A percentile compares a stretch with the other conserved stretches of the same genome.
These are phyloP conservation scores for Medicago arabica DNA, from an alignment of 306 rosid genomes.

Conservation along the genomic window DNA sequence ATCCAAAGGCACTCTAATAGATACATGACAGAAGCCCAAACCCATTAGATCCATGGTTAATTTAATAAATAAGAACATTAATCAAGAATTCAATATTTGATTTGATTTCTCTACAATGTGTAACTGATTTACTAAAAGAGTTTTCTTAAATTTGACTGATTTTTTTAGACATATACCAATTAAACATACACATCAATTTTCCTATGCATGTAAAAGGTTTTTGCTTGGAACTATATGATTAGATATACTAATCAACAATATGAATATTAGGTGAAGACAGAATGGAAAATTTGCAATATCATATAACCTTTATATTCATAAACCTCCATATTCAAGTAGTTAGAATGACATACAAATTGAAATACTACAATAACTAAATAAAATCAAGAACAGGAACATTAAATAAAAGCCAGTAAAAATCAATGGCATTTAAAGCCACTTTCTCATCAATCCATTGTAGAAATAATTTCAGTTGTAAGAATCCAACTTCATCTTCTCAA, in stretches of 20 bases:
- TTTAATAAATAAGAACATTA: no score
- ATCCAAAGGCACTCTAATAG: no score
- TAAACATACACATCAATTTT: no score
- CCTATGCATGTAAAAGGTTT: no score
- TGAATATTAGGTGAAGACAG: neutral
- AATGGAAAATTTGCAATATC: neutral
- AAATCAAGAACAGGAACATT: neutral
- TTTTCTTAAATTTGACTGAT: no score
- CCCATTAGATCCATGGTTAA: no score
- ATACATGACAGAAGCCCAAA: no score
- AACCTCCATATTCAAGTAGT: neutral
- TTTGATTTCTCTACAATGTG: no score
- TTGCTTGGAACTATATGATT: no score
- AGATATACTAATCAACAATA: neutral
- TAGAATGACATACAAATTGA: neutral
- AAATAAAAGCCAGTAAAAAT: neutral
- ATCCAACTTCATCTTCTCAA: slow-evolving; percentile 55
- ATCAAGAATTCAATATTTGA: no score
- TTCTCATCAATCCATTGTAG: neutral
- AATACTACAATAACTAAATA: slow-evolving; percentile 7
- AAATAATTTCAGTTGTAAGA: neutral
- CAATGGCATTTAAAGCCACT: neutral
- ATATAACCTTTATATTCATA: slow-evolving; percentile 5
- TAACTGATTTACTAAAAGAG: no score
- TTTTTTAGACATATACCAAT: no score